Evolutionary conservation across 768 basidiomycete species (phyloP), one percentile per base, ranked within the genome.

Genomic region (Trametes cinnabarina): DNA sequence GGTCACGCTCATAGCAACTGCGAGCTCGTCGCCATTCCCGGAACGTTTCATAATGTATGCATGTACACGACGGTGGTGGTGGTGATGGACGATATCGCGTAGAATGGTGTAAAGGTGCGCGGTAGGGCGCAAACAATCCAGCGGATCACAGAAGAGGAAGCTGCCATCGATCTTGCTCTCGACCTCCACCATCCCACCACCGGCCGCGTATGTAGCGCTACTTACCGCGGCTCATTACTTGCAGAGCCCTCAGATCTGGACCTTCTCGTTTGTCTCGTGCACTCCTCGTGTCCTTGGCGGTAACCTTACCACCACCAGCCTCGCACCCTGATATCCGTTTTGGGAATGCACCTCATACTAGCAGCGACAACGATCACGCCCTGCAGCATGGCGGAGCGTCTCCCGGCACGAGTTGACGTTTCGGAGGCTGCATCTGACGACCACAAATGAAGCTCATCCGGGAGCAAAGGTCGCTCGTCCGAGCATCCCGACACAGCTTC

Each of bases 231-330:
- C n/a, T n/a, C n/a, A n/a, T n/a, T n/a, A n/a, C n/a, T 22, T 11
- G 42, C 19, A n/a, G 19, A 43, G 12, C n/a, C n/a, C n/a, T n/a
- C n/a, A n/a, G n/a, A n/a, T 50, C 57, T 41, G 22, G 56, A 20
- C 26, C 12, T 37, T 32, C 47, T 55, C 48, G 47, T 50, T 60
- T 60, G 58, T 60, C 58, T 40, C 51, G 47, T 32, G 43, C 15
- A 19, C 23, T 30, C 39, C 30, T 35, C 20, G 43, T 23, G 32
- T 46, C 32, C 48, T 6, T 34, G 47, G 35, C 28, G 22, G 37
- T 39, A 14, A 39, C 14, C 37, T 40, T n/a, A 12, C 6, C 10
- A n/a, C 17, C 19, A 5, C 22, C 5, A 30, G 34, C 11, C 8
- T 11, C 51, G 51, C 35, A 46, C 42, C 52, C 25, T 9, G 32